Evolutionary conservation across 768 basidiomycete species (phyloP).

Genomic region (Trametes coccinea): DNA sequence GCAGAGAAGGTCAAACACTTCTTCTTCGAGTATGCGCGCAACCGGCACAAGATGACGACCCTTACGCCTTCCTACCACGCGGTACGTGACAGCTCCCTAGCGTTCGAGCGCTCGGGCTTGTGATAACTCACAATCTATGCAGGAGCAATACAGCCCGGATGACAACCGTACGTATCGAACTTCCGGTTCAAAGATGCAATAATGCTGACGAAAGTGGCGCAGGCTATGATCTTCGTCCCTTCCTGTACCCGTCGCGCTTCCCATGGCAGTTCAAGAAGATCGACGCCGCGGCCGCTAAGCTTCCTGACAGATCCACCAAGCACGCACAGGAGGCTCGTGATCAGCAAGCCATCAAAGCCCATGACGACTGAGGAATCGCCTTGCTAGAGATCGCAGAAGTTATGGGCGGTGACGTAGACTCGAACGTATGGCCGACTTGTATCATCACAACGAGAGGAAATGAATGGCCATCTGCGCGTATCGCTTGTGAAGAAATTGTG

Average conservation of each 20-base stretch:
- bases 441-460: no score
- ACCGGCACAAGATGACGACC: conserved; percentile 99
- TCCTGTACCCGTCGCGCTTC: conserved; percentile 93
- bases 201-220: conserved; percentile 16
- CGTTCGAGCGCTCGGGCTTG: background rate
- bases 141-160: conserved; percentile 97
- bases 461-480: no score
- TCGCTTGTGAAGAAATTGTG: no score
- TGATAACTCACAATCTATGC: background rate
- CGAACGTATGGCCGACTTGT: no score
- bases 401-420: no score
- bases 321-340: conserved; percentile 26
- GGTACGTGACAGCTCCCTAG: conserved; percentile 45
- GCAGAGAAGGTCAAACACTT: conserved; percentile 97
- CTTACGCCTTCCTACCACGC: conserved; percentile 93
- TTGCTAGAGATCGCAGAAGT: no score
- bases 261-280: conserved; percentile 98
- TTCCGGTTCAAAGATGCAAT: no score
- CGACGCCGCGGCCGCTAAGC: conserved; percentile 73
- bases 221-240: conserved; percentile 96
- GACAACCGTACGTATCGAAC: conserved; percentile 73
- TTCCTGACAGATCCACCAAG: conserved; percentile 67
- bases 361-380: background rate
- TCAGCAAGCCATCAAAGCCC: conserved; percentile 7
- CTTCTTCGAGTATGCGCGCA: conserved; percentile 95